Conservation (phyloP, 2,329 filamentous ascomycete species). For the Karstenula rhodostoma region DNA sequence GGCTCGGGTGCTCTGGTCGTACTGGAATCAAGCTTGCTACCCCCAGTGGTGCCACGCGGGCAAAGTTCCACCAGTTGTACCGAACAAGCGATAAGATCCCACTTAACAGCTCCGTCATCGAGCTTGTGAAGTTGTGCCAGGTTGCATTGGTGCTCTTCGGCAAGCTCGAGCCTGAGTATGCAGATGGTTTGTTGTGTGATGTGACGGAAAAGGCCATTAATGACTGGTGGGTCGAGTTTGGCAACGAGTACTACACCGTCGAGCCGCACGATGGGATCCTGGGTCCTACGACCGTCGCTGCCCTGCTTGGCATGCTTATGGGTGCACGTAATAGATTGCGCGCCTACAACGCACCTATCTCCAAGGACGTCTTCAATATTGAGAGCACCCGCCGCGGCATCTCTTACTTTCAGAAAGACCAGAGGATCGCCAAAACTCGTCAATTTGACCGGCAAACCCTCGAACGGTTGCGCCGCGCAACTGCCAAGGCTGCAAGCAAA, state of each 20-base stretch:
- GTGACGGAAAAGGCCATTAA: constrained; percentile 87
- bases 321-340: constrained; percentile 90
- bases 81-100: constrained; percentile 83
- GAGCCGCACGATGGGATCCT: constrained; percentile 93
- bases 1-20: constrained; percentile 88
- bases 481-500: constrained; percentile 86
- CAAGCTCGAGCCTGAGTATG: constrained; percentile 85
- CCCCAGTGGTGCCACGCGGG: constrained; percentile 81
- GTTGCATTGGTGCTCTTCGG: constrained; percentile 87
- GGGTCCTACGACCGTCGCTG: constrained; percentile 89
- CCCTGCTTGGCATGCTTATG: constrained; percentile 84
- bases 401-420: constrained; percentile 85
- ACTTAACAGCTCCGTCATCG: constrained; percentile 79
- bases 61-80: constrained; percentile 93
- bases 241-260: constrained; percentile 88
- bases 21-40: constrained; percentile 82
- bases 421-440: constrained; percentile 80
- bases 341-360: constrained; percentile 81
- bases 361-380: constrained; percentile 92
- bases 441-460: constrained; percentile 85
- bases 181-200: constrained; percentile 92
- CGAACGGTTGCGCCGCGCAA: constrained; percentile 79
- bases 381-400: constrained; percentile 84
- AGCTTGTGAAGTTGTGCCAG: constrained; percentile 91
- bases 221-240: constrained; percentile 97